Conservation (phyloP, 208 protist species). For the Trypanosoma theileri region DNA sequence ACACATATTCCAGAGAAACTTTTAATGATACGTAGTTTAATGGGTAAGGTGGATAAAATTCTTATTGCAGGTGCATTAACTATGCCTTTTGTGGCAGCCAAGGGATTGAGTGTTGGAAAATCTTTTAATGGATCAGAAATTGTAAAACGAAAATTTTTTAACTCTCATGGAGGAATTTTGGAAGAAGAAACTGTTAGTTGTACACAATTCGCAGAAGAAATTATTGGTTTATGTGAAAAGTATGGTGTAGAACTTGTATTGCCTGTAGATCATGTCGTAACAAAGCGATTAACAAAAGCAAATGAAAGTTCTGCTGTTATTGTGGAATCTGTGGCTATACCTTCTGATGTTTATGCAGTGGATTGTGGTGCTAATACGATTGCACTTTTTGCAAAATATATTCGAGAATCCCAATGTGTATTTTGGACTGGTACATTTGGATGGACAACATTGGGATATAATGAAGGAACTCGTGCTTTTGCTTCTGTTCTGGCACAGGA, state of each 20-base stretch:
- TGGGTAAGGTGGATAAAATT: constrained; percentile 73
- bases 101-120: constrained; percentile 39
- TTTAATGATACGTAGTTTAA: constrained; percentile 58
- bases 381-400: constrained; percentile 73
- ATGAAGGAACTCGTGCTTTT: constrained; percentile 60
- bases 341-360: constrained; percentile 79
- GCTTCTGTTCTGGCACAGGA: constrained; percentile 48
- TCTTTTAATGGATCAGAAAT: constrained; percentile 17
- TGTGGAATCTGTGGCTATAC: constrained; percentile 53
- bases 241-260: constrained; percentile 95
- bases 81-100: constrained; percentile 67
- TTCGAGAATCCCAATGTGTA: constrained; percentile 86
- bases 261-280: constrained; percentile 94
- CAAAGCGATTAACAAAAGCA: constrained; percentile 43
- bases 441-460: constrained; percentile 91
- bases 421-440: constrained; percentile 96
- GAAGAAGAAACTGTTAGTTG: constrained; percentile 38
- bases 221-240: constrained; percentile 90
- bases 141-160: constrained; percentile 17
- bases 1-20: constrained; percentile 59
- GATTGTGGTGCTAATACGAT: constrained; percentile 90
- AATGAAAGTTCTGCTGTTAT: constrained; percentile 28
- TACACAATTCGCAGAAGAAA: constrained; percentile 70
- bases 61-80: constrained; percentile 57
- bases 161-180: background rate